These are phyloP conservation scores for Selaginella tamariscina DNA, from an alignment of 75 land plant genomes.

Conservation along the genomic window DNA sequence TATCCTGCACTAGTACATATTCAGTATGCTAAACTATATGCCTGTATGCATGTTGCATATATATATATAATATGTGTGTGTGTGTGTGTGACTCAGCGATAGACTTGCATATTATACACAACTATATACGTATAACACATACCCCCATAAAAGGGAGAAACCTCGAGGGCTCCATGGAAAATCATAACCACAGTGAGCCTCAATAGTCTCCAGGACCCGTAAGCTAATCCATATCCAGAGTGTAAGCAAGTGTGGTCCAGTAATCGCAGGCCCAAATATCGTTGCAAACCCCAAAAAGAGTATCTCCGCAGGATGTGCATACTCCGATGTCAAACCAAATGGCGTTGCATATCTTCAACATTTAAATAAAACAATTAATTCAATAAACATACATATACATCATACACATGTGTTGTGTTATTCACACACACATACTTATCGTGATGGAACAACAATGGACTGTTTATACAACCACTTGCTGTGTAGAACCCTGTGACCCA, in stretches of 20 bases:
- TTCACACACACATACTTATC: too few relatives aligned
- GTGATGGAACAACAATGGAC: too few relatives aligned
- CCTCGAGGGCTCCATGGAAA: slow-evolving; percentile 10
- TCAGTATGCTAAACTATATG: too few relatives aligned
- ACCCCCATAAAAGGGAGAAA: slow-evolving; percentile 9
- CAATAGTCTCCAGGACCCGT: slow-evolving; percentile 6
- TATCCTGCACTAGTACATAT: too few relatives aligned
- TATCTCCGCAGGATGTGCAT: slow-evolving; percentile 10
- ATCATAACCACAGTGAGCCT: slow-evolving; percentile 13
- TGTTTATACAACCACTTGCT: slow-evolving; percentile 11
- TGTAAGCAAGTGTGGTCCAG: background rate
- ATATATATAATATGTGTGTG: too few relatives aligned
- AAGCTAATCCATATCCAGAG: slow-evolving; percentile 12
- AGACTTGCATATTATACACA: background rate
- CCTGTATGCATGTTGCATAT: too few relatives aligned
- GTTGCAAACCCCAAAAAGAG: slow-evolving; percentile 6
- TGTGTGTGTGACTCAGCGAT: too few relatives aligned
- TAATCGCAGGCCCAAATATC: slow-evolving; percentile 7
- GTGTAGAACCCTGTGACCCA: background rate
- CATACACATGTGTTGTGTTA: too few relatives aligned
- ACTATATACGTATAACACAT: background rate
- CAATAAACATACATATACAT: background rate
- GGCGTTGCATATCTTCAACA: slow-evolving; percentile 8
- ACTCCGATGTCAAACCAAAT: slow-evolving; percentile 9
- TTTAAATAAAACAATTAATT: too few relatives aligned